Conservation (phyloP, 2,329 filamentous ascomycete species). For the Parasarocladium wereldwijsianum region DNA sequence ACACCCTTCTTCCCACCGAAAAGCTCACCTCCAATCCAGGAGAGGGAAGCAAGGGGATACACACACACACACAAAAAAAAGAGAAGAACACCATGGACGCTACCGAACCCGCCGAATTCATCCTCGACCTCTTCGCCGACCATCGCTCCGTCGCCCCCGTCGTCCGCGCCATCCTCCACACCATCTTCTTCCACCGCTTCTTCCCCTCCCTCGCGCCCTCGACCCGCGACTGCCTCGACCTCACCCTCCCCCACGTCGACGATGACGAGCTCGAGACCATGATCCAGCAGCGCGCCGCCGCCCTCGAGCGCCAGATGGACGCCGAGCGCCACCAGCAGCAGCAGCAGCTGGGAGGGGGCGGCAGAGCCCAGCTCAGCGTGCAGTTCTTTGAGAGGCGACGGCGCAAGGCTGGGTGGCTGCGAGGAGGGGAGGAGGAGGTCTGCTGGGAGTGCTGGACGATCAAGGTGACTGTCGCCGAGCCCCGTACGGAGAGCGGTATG, state of each 20-base stretch:
- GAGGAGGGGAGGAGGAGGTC: slow-evolving; percentile 75
- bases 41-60: too few relatives aligned
- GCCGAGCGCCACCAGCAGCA: slow-evolving; percentile 30
- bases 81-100: slow-evolving; percentile 35
- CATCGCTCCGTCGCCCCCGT: slow-evolving; percentile 81
- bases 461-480: slow-evolving; percentile 83
- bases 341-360: slow-evolving; percentile 28
- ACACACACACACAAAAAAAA: too few relatives aligned
- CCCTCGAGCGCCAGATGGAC: slow-evolving; percentile 66
- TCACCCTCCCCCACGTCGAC: slow-evolving; percentile 78
- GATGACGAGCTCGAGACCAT: slow-evolving; percentile 85
- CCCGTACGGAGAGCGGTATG: slow-evolving; percentile 74
- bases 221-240: slow-evolving; percentile 78
- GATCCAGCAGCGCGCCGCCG: slow-evolving; percentile 73
- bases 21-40: too few relatives aligned
- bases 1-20: background rate
- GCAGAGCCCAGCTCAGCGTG: slow-evolving; percentile 65
- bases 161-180: slow-evolving; percentile 85
- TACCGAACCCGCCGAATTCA: slow-evolving; percentile 64
- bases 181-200: slow-evolving; percentile 98
- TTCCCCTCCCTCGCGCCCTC: slow-evolving; percentile 75
- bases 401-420: slow-evolving; percentile 58
- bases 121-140: slow-evolving; percentile 86
- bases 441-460: slow-evolving; percentile 96
- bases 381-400: slow-evolving; percentile 93